Base-by-base conservation (phyloP, 1,284 basidiomycete species). In the Rhodotorula mucilaginosa region DNA sequence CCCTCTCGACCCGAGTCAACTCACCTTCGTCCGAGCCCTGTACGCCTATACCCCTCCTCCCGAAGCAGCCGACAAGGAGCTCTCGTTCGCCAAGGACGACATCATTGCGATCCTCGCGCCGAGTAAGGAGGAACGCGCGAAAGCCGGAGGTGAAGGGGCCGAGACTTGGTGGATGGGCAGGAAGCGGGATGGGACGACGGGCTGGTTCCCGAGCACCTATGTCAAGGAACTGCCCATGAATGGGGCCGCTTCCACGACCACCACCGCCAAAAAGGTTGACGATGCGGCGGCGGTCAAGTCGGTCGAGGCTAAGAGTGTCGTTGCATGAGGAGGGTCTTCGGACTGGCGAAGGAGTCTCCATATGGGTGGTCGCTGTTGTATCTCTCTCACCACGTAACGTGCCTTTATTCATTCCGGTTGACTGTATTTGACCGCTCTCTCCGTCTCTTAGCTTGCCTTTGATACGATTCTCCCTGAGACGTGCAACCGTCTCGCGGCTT, bases 171-270 rank as follows among this genome's bases (percentile, higher is more conserved):
- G 95, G 94, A 90, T 90, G 80, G 96, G 96, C 0, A 84, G 96
- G 64, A 96, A 92, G 72, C 86, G 96, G 69, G 95, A 99, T 77
- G 97, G 96, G 0, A 86, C 90, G 73, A 89, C 93, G 76, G 96
- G 96, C 0, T 99, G 94, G 94, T 97, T 99, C 86, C 96, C 96
- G 2, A 88, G 86, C 75, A 95, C 91, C 78, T 95, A 90, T 86
- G 92, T 93, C 13, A 51, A 67, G 78, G 81, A 82, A 49, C 34
- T 76, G 60, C 69, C 71, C 23, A 61, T 73, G 62, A 68, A 68
- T 10, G 64, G 69, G 8, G 56, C 31, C 3, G 58, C 31, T 2
- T 44, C 39, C 12, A 44, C 39, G 10, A 44, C 39, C 39, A 44
- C 39, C 39, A 10, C 10, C 12, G 8, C 39, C 39, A 44, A 44